A percentile compares a stretch with the other conserved stretches of the same genome.
These are phyloP conservation scores for Auricularia auricula-judae DNA, from an alignment of 768 basidiomycete species.

Conservation along the genomic window DNA sequence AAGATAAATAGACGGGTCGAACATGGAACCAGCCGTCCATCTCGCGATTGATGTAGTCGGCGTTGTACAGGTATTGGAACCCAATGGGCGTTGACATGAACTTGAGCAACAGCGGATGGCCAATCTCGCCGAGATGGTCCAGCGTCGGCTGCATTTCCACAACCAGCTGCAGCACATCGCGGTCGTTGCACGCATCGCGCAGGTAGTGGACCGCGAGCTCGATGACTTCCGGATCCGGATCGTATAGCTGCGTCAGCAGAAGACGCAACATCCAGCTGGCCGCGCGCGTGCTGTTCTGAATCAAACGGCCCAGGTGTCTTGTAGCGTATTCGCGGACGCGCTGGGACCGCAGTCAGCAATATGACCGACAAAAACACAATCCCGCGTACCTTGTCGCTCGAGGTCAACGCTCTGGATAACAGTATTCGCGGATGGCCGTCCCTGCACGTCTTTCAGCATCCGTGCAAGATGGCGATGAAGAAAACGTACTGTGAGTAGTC, in stretches of 20 bases:
- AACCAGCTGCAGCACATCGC: conserved; percentile 75
- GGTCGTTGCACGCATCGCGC: conserved; percentile 79
- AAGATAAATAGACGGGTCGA: background rate
- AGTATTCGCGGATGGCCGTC: conserved; percentile 93
- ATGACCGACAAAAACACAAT: background rate
- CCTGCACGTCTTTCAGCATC: conserved; percentile 28
- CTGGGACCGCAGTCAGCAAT: conserved; percentile 26
- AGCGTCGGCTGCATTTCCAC: conserved; percentile 92
- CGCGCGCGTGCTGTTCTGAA: conserved; percentile 48
- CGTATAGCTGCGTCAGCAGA: conserved; percentile 91
- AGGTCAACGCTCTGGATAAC: conserved; percentile 87
- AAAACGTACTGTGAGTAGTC: conserved; percentile 48
- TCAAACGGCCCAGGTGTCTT: conserved; percentile 70
- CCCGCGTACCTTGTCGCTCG: conserved; percentile 64
- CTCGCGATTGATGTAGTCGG: conserved; percentile 87
- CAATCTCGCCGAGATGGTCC: conserved; percentile 90
- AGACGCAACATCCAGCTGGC: conserved; percentile 85
- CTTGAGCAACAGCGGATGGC: conserved; percentile 81
- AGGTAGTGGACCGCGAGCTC: conserved; percentile 82
- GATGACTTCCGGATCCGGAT: conserved; percentile 81
- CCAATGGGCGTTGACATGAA: conserved; percentile 93
- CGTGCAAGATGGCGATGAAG: conserved; percentile 6
- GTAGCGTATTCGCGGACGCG: conserved; percentile 86
- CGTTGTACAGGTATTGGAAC: conserved; percentile 83
- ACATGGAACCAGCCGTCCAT: conserved; percentile 97